Evolutionary conservation across 805 yeast species (phyloP).

Genomic region (Pichia nanzhaoensis): DNA sequence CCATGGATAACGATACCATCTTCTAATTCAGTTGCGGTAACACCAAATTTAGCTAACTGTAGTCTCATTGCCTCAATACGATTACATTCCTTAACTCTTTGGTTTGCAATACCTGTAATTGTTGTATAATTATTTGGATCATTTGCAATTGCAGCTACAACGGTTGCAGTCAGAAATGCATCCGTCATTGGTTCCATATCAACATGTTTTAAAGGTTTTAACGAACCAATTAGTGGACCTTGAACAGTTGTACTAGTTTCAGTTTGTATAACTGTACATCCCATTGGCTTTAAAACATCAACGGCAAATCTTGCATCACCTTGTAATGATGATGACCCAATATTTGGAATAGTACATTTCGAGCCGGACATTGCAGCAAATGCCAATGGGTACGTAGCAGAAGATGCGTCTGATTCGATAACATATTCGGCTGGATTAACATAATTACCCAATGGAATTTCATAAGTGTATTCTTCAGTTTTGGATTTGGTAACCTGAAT

Average conservation of each 20-base stretch:
- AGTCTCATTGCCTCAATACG: slow-evolving; percentile 91
- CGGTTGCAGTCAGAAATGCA: slow-evolving; percentile 94
- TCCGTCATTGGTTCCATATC: slow-evolving; percentile 99
- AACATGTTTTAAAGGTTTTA: slow-evolving; percentile 65
- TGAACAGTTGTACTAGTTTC: slow-evolving; percentile 83
- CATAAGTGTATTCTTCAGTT: slow-evolving; percentile 77
- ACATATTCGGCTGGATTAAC: slow-evolving; percentile 77
- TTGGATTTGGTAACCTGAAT: slow-evolving; percentile 62
- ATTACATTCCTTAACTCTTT: slow-evolving; percentile 95
- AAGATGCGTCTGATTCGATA: slow-evolving; percentile 94
- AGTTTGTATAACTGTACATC: slow-evolving; percentile 80
- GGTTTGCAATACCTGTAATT: slow-evolving; percentile 95
- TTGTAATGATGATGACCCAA: slow-evolving; percentile 85
- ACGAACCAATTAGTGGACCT: slow-evolving; percentile 69
- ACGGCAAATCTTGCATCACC: slow-evolving; percentile 97
- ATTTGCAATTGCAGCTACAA: slow-evolving; percentile 85
- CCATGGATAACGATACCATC: slow-evolving; percentile 93
- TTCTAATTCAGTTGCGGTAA: slow-evolving; percentile 71
- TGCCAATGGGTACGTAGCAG: slow-evolving; percentile 96
- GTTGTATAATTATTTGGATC: slow-evolving; percentile 53
- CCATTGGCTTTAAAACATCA: slow-evolving; percentile 92
- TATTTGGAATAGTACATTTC: slow-evolving; percentile 87
- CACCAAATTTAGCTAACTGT: slow-evolving; percentile 88
- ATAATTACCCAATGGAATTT: slow-evolving; percentile 80
- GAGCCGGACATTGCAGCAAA: slow-evolving; percentile 96